These are phyloP conservation scores for Alternaria viburni DNA, from an alignment of 2,329 filamentous ascomycete species.

Conservation along the genomic window DNA sequence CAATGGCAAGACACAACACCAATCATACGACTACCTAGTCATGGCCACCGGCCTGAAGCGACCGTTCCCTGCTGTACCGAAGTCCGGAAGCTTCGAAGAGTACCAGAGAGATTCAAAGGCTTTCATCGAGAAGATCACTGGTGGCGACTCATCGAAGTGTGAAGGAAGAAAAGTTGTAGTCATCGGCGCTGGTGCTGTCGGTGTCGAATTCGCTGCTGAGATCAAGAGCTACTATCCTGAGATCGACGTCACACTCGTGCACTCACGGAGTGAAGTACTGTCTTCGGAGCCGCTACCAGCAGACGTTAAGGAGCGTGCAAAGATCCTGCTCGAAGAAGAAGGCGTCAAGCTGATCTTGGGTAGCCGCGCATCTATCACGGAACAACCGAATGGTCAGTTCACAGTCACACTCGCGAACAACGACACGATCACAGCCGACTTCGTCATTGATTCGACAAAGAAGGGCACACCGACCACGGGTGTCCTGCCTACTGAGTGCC, in stretches of 20 bases:
- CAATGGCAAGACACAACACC: conserved; percentile 52
- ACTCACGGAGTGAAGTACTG: conserved; percentile 72
- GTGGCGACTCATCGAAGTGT: conserved; percentile 31
- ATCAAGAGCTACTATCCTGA: conserved; percentile 71
- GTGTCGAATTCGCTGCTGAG: conserved; percentile 82
- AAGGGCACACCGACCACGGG: conserved; percentile 66
- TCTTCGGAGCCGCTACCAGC: conserved; percentile 76
- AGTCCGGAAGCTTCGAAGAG: conserved; percentile 65
- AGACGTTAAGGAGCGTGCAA: conserved; percentile 68
- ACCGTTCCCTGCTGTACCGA: conserved; percentile 75
- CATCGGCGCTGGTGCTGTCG: conserved; percentile 80
- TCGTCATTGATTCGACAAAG: conserved; percentile 74
- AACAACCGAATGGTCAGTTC: conserved; percentile 39
- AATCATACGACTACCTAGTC: conserved; percentile 76
- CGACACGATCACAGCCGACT: conserved; percentile 61
- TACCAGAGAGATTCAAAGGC: conserved; percentile 68
- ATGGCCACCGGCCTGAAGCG: conserved; percentile 73
- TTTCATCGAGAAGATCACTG: conserved; percentile 60
- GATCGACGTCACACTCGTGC: conserved; percentile 73
- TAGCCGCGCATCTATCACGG: conserved; percentile 60
- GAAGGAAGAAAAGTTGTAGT: conserved; percentile 64
- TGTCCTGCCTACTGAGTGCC: conserved; percentile 64
- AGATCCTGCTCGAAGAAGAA: conserved; percentile 64
- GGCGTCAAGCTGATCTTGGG: conserved; percentile 71
- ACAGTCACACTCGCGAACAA: conserved; percentile 56